Evolutionary conservation across 2,329 filamentous ascomycete species (phyloP).

Genomic region (Calonectria crousiana): DNA sequence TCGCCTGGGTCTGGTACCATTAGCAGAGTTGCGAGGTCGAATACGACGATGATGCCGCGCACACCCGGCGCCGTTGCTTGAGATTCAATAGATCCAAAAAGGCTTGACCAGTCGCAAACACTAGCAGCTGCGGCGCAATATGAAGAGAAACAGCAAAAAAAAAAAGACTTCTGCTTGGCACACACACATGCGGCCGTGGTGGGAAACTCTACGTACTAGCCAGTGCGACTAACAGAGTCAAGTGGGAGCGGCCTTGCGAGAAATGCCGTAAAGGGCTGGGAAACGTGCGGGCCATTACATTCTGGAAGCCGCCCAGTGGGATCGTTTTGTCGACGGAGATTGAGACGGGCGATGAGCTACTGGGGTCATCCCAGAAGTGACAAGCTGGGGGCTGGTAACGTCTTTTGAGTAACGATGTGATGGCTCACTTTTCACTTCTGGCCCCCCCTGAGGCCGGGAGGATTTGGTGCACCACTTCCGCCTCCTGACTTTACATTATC

Average conservation of each 20-base stretch:
- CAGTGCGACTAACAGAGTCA: constrained; percentile 14
- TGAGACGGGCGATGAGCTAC: constrained; percentile 36
- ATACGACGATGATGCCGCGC: neutral
- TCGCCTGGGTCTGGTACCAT: neutral
- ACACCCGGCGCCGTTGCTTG: neutral
- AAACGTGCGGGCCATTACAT: constrained; percentile 22
- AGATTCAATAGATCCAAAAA: constrained; percentile 5
- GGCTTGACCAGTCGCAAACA: constrained; percentile 1
- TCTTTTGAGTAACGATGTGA: constrained; percentile 26
- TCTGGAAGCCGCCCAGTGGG: constrained; percentile 37
- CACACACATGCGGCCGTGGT: constrained; percentile 2
- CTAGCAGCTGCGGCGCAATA: constrained; percentile 6
- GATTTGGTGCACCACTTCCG: constrained; percentile 4
- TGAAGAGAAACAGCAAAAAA: neutral
- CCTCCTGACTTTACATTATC: constrained; percentile 14
- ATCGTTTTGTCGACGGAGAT: constrained; percentile 38
- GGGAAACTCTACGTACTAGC: constrained; percentile 5
- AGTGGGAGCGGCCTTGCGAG: constrained; percentile 18
- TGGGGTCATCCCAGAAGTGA: constrained; percentile 31
- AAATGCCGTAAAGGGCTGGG: constrained; percentile 23
- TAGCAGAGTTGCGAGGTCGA: neutral
- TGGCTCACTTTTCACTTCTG: constrained; percentile 29
- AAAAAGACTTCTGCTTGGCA: neutral
- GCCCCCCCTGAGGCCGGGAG: constrained; percentile 9
- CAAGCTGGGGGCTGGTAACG: constrained; percentile 23